Evolutionary conservation across 768 basidiomycete genomes (phyloP), one percentile per base, ranked within the genome.

Genomic region (Cystofilobasidium capitatum): DNA sequence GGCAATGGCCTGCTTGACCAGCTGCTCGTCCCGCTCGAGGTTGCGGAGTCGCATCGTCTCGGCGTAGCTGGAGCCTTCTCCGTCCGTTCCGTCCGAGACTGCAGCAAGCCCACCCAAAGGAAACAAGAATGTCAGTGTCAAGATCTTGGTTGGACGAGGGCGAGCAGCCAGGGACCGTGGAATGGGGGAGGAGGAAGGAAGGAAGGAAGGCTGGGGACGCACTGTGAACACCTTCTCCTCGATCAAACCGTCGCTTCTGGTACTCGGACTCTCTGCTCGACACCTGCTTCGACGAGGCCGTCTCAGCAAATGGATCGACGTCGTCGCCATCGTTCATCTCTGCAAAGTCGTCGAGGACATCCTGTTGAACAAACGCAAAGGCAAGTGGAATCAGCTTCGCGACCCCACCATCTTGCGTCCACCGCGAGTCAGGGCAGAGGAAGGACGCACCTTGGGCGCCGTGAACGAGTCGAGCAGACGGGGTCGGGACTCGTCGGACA

Each of bases 291-390:
- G 89, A 86, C 64, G 86, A 88, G 59, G 92, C 89, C 16, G 91
- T 93, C 79, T 93, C 91, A 60, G 89, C 89, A 62, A 80, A 79
- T 10, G 74, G 76, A 69, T 79, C 79, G 74, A 88, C 77, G 78
- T 93, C 83, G 74, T 97, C 94, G 75, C 92, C 91, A 73, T 97
- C 93, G 20, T 90, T 91, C 76, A 93, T 83, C 65, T 91, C 86
- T 35, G 87, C 88, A 71, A 98, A 96, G 79, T 98, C 96, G 76
- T 91, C 84, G 45, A 98, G 83, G 62, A 98, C 81, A 68, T 98
- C 92, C 79, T 89, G 93, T 92, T 22, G 4, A 4, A 31, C n/a
- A 22, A 33, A 17, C 3, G 14, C n/a, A 63, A 49, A 58, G 16
- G 17, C n/a, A 1, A 17, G 39, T 2, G 55, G 13, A n/a, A 29